Evolutionary conservation across 306 rosid species (phyloP).

Genomic region (Pachyrhizus erosus): DNA sequence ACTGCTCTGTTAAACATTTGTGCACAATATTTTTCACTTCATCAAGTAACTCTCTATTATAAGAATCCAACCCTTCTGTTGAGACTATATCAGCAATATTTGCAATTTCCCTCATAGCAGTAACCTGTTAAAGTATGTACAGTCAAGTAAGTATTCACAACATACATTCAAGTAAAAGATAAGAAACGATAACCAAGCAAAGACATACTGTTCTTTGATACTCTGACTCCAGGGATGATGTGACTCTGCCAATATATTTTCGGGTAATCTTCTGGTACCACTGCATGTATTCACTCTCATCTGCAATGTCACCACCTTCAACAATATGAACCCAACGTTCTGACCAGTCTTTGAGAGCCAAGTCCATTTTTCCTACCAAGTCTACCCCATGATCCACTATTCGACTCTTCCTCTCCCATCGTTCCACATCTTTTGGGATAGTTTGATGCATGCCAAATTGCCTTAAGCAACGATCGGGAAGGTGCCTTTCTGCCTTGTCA

Average conservation of each 20-base stretch:
- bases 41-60: conserved; percentile 61
- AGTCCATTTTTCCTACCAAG: conserved; percentile 58
- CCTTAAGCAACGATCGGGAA: conserved; percentile 80
- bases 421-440: conserved; percentile 65
- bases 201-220: conserved; percentile 72
- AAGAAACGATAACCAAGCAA: neutral
- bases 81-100: conserved; percentile 63
- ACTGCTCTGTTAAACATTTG: conserved; percentile 62
- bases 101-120: conserved; percentile 77
- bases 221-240: conserved; percentile 80
- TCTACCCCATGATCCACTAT: conserved; percentile 68
- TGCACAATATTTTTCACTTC: conserved; percentile 67
- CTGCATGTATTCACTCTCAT: conserved; percentile 61
- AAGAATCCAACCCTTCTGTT: conserved; percentile 68
- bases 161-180: conserved; percentile 25
- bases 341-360: conserved; percentile 68
- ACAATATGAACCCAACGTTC: conserved; percentile 55
- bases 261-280: conserved; percentile 77
- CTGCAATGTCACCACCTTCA: conserved; percentile 48
- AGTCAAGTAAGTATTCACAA: conserved; percentile 6
- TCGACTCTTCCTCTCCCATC: conserved; percentile 81
- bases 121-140: conserved; percentile 48
- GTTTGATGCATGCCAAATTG: conserved; percentile 81
- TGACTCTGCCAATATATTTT: conserved; percentile 67
- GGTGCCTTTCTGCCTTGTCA: conserved; percentile 79